Evolutionary conservation across 352 stramenopile species (phyloP).

Genomic region (Pythium chondricola): DNA sequence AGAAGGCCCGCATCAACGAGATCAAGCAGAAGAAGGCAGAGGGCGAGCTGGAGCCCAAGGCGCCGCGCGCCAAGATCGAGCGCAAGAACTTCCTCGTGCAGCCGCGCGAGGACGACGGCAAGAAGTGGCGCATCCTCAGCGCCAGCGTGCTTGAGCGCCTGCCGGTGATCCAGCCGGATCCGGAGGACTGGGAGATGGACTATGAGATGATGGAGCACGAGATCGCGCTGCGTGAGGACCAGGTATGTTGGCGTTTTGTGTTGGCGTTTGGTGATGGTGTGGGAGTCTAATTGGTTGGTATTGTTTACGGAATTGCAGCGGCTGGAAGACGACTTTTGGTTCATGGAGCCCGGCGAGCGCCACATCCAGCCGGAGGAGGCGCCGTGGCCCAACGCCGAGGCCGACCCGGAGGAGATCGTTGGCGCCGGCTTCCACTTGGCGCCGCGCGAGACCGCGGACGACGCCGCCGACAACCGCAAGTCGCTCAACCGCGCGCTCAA

Average conservation of each 20-base stretch:
- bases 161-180: conserved; percentile 68
- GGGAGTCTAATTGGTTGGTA: not conserved
- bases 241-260: conserved; percentile 19
- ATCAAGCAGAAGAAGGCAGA: conserved; percentile 8
- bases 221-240: conserved; percentile 63
- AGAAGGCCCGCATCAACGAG: conserved; percentile 54
- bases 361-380: conserved; percentile 77
- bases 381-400: conserved; percentile 45
- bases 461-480: conserved; percentile 76
- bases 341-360: conserved; percentile 65
- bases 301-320: conserved; percentile 18
- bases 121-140: conserved; percentile 75
- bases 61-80: conserved; percentile 37
- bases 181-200: conserved; percentile 68
- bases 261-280: not conserved
- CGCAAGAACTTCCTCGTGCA: conserved; percentile 56
- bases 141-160: conserved; percentile 69
- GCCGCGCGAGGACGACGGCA: conserved; percentile 54
- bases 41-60: conserved; percentile 14
- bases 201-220: conserved; percentile 73
- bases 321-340: conserved; percentile 81
- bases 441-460: conserved; percentile 73
- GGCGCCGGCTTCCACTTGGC: conserved; percentile 72
- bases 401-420: conserved; percentile 63
- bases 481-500: conserved; percentile 81